Conservation (phyloP, 495 filamentous ascomycete genomes). For the Podospora bellae-mahoneyi region DNA sequence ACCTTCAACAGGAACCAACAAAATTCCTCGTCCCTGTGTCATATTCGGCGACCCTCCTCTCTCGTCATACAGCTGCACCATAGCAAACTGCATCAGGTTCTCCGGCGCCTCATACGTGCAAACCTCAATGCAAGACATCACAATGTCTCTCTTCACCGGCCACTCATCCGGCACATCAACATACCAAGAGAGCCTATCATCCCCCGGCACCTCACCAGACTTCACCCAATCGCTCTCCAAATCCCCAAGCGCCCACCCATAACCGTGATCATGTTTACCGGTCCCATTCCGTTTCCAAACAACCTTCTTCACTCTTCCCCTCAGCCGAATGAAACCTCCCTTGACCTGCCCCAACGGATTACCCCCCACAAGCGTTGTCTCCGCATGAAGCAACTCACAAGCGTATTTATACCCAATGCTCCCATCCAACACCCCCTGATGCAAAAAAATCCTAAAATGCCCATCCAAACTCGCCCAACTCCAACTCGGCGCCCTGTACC, state of each 20-base stretch:
- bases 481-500: background rate
- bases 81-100: background rate
- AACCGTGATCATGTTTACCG: background rate
- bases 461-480: background rate
- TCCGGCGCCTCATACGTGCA: background rate
- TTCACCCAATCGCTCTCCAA: background rate
- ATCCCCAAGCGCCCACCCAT: background rate
- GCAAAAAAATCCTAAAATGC: background rate
- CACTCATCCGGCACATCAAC: background rate
- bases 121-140: background rate
- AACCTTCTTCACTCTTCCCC: background rate
- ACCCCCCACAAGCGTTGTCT: background rate
- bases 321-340: background rate
- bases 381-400: background rate
- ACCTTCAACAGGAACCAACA: background rate
- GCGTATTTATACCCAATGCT: background rate
- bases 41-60: background rate
- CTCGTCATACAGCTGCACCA: background rate
- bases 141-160: background rate
- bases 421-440: background rate
- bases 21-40: background rate
- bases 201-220: background rate
- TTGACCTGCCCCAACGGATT: background rate
- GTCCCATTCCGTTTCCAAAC: background rate
- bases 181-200: background rate